Conservation (phyloP, 2,329 filamentous ascomycete species). For the Stagonosporopsis rhizophila region DNA sequence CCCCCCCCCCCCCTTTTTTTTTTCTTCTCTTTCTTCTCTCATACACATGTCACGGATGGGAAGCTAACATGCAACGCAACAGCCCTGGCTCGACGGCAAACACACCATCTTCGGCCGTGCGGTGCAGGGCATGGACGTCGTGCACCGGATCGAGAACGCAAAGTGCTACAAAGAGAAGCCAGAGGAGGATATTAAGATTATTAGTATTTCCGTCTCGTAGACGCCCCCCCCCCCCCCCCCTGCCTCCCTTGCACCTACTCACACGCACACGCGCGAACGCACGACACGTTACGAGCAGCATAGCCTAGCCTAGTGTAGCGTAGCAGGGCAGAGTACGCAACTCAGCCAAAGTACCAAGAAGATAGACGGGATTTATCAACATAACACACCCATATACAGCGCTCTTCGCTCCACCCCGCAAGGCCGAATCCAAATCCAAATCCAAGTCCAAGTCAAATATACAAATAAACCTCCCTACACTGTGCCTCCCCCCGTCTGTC, state of each 20-base stretch:
- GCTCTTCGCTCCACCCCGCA: no score
- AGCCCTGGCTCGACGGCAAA: slow-evolving; percentile 93
- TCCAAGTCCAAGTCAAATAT: no score
- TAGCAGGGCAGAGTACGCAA: not conserved
- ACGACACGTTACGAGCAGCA: no score
- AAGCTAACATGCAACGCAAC: slow-evolving; percentile 41
- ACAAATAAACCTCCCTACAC: no score
- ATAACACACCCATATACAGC: no score
- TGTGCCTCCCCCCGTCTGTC: no score
- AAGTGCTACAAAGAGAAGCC: slow-evolving; percentile 91
- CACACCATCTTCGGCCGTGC: slow-evolving; percentile 96
- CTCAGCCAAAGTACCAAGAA: not conserved
- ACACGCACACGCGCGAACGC: no score
- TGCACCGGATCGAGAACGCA: slow-evolving; percentile 93
- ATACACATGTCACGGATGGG: not conserved
- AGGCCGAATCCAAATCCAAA: no score
- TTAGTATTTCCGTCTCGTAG: slow-evolving; percentile 70
- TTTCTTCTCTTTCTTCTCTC: no score
- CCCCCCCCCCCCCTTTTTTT: no score
- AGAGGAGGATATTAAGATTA: slow-evolving; percentile 95
- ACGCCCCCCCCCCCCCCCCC: not conserved
- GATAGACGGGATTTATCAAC: no score
- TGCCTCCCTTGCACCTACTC: not conserved
- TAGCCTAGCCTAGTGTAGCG: no score
- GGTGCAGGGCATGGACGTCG: slow-evolving; percentile 88